These are phyloP conservation scores for Penicillium macrosclerotiorum DNA, from an alignment of 495 filamentous ascomycete species.

Conservation along the genomic window DNA sequence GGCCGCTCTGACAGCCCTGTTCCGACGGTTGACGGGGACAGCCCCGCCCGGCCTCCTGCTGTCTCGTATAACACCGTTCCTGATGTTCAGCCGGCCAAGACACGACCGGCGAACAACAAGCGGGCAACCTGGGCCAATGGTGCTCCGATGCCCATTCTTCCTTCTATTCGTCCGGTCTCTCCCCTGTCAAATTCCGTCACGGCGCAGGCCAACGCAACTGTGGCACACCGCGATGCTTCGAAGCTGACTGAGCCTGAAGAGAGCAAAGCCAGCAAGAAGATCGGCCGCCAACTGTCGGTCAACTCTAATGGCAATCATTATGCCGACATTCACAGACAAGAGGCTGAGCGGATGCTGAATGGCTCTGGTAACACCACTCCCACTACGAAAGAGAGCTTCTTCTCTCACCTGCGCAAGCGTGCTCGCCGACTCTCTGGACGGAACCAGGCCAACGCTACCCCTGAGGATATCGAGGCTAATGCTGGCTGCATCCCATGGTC, in stretches of 20 bases:
- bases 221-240: constrained; percentile 24
- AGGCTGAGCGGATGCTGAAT: constrained; percentile 87
- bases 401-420: constrained; percentile 93
- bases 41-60: constrained; percentile 36
- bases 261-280: constrained; percentile 77
- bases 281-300: constrained; percentile 91
- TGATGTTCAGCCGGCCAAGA: constrained; percentile 53
- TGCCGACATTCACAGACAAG: constrained; percentile 80
- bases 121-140: constrained; percentile 87
- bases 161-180: constrained; percentile 92
- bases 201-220: constrained; percentile 67
- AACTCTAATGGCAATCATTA: constrained; percentile 94
- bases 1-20: constrained; percentile 60
- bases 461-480: constrained; percentile 87
- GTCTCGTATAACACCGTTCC: constrained; percentile 54
- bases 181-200: constrained; percentile 89
- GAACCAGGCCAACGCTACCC: constrained; percentile 70
- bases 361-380: constrained; percentile 69
- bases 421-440: constrained; percentile 90
- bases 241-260: constrained; percentile 40
- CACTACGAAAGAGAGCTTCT: constrained; percentile 82
- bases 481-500: constrained; percentile 89
- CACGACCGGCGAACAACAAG: constrained; percentile 62
- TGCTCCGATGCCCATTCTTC: constrained; percentile 96
- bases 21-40: constrained; percentile 37